phyloP scores from a whole-genome alignment of 306 rosid species.

The Quercus aquifolioides region DNA sequence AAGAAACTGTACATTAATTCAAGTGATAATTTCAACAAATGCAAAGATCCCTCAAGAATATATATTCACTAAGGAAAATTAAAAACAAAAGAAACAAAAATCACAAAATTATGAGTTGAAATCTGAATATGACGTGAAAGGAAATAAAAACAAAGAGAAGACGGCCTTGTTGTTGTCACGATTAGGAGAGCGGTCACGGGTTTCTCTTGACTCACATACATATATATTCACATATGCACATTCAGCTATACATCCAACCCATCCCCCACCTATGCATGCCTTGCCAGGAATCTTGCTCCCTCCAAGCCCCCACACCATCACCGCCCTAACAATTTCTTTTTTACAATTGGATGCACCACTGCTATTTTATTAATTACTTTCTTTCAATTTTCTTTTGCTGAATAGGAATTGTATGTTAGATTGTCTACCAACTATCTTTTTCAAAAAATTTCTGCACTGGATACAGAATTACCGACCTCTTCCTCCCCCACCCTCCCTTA shows the following conservation, averaged over 20 bases:
- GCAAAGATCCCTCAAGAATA: conserved; percentile 5
- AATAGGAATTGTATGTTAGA: background rate
- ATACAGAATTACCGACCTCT: too few relatives aligned
- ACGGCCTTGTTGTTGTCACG: conserved; percentile 36
- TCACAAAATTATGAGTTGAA: background rate
- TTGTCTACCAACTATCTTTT: background rate
- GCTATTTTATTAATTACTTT: background rate
- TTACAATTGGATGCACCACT: conserved; percentile 7
- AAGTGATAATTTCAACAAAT: conserved; percentile 13
- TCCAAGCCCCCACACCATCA: conserved; percentile 25
- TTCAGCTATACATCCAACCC: background rate
- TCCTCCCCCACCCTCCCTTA: too few relatives aligned
- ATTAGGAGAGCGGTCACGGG: conserved; percentile 65
- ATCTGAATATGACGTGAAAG: conserved; percentile 17
- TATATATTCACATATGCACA: background rate
- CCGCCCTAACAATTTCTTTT: conserved; percentile 31
- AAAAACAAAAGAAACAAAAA: background rate
- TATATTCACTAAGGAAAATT: background rate
- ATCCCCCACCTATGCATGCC: conserved; percentile 8
- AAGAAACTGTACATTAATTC: background rate
- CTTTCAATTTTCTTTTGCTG: background rate
- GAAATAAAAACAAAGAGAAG: background rate
- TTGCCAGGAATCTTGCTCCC: conserved; percentile 21
- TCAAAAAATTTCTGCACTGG: too few relatives aligned
- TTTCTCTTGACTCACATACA: conserved; percentile 59